Evolutionary conservation across 2,329 filamentous ascomycete species (phyloP), one percentile per base, ranked within the genome.

Genomic region (Calonectria pauciramosa): DNA sequence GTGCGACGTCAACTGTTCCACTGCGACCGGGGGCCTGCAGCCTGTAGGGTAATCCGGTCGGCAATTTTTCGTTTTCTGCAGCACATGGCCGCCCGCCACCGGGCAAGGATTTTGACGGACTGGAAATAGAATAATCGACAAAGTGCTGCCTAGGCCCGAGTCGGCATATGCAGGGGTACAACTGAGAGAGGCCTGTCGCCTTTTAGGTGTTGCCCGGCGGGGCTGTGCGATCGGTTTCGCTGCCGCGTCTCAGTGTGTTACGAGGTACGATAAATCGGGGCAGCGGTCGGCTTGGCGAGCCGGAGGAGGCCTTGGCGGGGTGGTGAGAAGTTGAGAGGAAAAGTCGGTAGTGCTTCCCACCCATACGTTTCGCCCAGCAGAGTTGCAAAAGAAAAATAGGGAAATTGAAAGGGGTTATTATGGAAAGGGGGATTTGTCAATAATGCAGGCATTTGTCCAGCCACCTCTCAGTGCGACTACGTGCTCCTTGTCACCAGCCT

Each of bases 1-100:
- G 38, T 32, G 71, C 59, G 71, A 59, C 59, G 23, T 20, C 32
- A 66, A 28, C 51, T 66, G 71, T 60, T 41, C 44, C 59, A 73
- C 18, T 13, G 28, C 20, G 16, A 11, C 20, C 18, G 14, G 28
- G 51, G 52, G 3, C n/a, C 6, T 14, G 23, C 30, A 47, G n/a
- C n/a, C 44, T 68, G 18, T 51, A 73, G 66, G 71, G 71, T 73
- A 73, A 26, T n/a, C 36, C 51, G 30, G 47, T 44, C 18, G 32
- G 18, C 14, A 38, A n/a, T 47, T 52, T 52, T 71, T 56, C 23
- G 56, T 13, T 63, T 47, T 4, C 14, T 26, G 52, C 18, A 11
- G 14, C 34, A 44, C 56, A 38, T 38, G 16, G 51, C 16, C 10
- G n/a, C 30, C 38, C 38, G 38, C 36, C 44, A 16, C 10, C 34